Evolutionary conservation across 2,329 filamentous ascomycete genomes (phyloP), one percentile per base, ranked within the genome.

Genomic region (Arthrobotrys musiformis): DNA sequence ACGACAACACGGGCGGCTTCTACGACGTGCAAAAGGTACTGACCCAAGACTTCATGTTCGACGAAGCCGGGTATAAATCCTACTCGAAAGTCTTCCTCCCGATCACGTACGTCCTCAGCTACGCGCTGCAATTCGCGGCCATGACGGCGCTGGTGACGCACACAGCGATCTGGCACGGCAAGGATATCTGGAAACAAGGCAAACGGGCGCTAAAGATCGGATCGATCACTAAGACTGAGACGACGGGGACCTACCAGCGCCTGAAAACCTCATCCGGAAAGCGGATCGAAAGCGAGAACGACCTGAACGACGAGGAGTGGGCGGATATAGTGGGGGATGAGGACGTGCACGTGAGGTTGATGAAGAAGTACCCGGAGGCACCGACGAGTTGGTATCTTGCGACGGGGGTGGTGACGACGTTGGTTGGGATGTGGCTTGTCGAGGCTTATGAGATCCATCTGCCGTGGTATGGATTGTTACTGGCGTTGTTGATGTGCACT

Each of bases 21-120:
- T 97, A 96, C 84, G 88, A 96, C 80, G 93, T 96, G 62, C 90
- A 89, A 83, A 91, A 88, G 79, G 93, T 97, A 44, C 85, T 97
- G 46, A 94, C 92, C 0, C 80, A 88, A 0, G 90, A 94, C 46
- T 95, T 93, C 78, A 82, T 93, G 37, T 94, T 97, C 80, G 91
- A 96, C 81, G 86, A 87, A 75, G 87, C 89, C 19, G 92, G 92
- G 17, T 97, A 96, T 83, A 86, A 89, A 56, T 87, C 86, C n/a
- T 96, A 96, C 83, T 94, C 92, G 80, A 89, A 91, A 17, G 92
- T 96, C 0, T 97, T 94, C 79, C 84, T 96, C 7, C 92, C 93
- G 0, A 93, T 95, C 76, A 95, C 93, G 48, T 97, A 95, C 81
- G 92, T 94, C 19, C 86, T 96, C 44, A 94, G 92, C 81, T 97